Evolutionary conservation across 306 rosid species (phyloP).

Genomic region (Fagus crenata): DNA sequence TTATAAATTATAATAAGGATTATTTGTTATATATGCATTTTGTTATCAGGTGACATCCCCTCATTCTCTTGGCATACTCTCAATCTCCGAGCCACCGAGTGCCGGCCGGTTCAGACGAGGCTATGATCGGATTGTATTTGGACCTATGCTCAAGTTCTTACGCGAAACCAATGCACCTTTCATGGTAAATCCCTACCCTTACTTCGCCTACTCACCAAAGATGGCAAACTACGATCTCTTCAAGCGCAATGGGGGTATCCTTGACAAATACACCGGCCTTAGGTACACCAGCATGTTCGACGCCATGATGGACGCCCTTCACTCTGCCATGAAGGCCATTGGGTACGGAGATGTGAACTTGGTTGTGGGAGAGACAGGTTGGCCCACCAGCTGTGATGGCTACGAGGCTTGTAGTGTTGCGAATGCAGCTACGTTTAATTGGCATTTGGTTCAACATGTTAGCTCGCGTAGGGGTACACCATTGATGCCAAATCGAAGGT

Average conservation of each 20-base stretch:
- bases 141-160: slow-evolving; percentile 59
- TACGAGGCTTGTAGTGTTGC: slow-evolving; percentile 58
- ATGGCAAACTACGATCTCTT: slow-evolving; percentile 57
- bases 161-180: slow-evolving; percentile 60
- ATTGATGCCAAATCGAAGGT: slow-evolving; percentile 75
- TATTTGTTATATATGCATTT: neutral
- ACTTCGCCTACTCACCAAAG: slow-evolving; percentile 65
- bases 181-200: slow-evolving; percentile 92
- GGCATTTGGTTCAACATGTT: slow-evolving; percentile 53
- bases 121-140: slow-evolving; percentile 41
- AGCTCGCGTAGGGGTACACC: slow-evolving; percentile 69
- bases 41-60: slow-evolving; percentile 68
- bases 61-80: slow-evolving; percentile 67
- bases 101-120: slow-evolving; percentile 64
- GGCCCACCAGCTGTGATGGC: slow-evolving; percentile 86
- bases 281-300: slow-evolving; percentile 79
- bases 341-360: slow-evolving; percentile 62
- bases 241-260: slow-evolving; percentile 53
- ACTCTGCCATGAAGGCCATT: slow-evolving; percentile 60
- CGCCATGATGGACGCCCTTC: slow-evolving; percentile 61
- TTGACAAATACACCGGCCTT: slow-evolving; percentile 48
- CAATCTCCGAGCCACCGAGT: slow-evolving; percentile 65
- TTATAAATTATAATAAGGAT: no score
- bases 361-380: slow-evolving; percentile 76
- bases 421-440: slow-evolving; percentile 56